Percentiles rank a stretch among this genome's conserved stretches.
phyloP scores from a whole-genome alignment of 768 basidiomycete species.

The Lactifluus pinguis region DNA sequence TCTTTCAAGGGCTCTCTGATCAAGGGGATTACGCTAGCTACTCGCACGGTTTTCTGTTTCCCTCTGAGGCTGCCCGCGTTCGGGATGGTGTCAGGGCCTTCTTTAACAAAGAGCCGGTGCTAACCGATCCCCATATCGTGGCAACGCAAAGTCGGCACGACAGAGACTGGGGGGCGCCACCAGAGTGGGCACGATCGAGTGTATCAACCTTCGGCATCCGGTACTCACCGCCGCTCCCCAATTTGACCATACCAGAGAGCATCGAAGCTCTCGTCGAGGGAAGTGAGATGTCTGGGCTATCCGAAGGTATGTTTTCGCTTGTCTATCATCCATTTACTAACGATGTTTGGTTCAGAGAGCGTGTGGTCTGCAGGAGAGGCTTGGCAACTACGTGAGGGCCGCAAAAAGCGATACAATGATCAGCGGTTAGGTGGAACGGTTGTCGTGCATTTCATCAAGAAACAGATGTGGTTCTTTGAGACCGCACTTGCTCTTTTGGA shows the following conservation, averaged over 20 bases:
- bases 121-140: slow-evolving; percentile 11
- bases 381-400: slow-evolving; percentile 68
- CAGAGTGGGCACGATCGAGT: slow-evolving; percentile 67
- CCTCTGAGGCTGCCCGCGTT: slow-evolving; percentile 71
- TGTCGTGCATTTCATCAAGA: slow-evolving; percentile 96
- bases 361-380: slow-evolving; percentile 53
- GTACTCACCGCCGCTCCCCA: slow-evolving; percentile 60
- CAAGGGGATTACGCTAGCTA: slow-evolving; percentile 41
- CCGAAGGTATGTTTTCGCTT: slow-evolving; percentile 40
- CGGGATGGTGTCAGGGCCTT: slow-evolving; percentile 45
- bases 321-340: not conserved
- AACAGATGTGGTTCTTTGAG: slow-evolving; percentile 93
- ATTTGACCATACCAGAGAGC: slow-evolving; percentile 57
- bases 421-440: slow-evolving; percentile 84
- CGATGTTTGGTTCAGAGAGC: slow-evolving; percentile 34
- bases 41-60: slow-evolving; percentile 92
- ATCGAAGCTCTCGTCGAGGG: slow-evolving; percentile 93
- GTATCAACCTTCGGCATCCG: slow-evolving; percentile 78
- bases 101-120: slow-evolving; percentile 35
- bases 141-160: slow-evolving; percentile 19
- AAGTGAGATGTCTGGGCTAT: slow-evolving; percentile 66
- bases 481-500: slow-evolving; percentile 83
- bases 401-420: slow-evolving; percentile 51
- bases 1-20: not conserved
- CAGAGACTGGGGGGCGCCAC: slow-evolving; percentile 34